Evolutionary conservation across 495 filamentous ascomycete genomes (phyloP).

Genomic region (Penicillium roqueforti): DNA sequence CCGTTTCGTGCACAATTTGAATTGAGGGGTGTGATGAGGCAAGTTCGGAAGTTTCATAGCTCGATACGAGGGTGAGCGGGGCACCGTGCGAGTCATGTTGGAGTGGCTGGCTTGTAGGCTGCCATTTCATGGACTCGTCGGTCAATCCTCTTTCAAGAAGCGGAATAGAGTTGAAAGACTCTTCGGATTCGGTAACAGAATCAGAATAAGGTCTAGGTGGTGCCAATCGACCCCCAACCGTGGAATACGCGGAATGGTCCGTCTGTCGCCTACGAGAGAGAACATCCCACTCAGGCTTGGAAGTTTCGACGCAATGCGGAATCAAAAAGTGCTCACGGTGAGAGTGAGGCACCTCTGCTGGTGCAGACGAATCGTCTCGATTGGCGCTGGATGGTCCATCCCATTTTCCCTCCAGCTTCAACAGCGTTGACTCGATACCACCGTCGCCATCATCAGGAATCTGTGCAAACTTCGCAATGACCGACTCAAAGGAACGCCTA

Average conservation of each 20-base stretch:
- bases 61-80: slow-evolving; percentile 25
- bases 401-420: slow-evolving; percentile 91
- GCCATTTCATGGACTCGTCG: slow-evolving; percentile 50
- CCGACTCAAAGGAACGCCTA: slow-evolving; percentile 83
- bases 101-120: slow-evolving; percentile 15
- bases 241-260: slow-evolving; percentile 30
- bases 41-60: slow-evolving; percentile 30
- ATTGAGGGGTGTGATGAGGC: slow-evolving; percentile 46
- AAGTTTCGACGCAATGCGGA: background rate
- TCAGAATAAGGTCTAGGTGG: slow-evolving; percentile 37
- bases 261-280: slow-evolving; percentile 26
- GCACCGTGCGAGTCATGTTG: slow-evolving; percentile 11
- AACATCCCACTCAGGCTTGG: slow-evolving; percentile 14
- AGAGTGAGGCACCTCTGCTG: background rate
- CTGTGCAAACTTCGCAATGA: slow-evolving; percentile 80
- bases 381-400: slow-evolving; percentile 7
- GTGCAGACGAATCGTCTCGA: background rate
- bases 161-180: slow-evolving; percentile 74
- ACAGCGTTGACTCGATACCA: slow-evolving; percentile 85
- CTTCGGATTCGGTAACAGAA: slow-evolving; percentile 51
- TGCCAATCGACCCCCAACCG: slow-evolving; percentile 26
- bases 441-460: slow-evolving; percentile 92
- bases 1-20: slow-evolving; percentile 55
- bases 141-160: slow-evolving; percentile 69
- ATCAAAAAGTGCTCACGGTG: slow-evolving; percentile 3